Evolutionary conservation across 495 filamentous ascomycete genomes (phyloP).

Genomic region (Tuber melanosporum): DNA sequence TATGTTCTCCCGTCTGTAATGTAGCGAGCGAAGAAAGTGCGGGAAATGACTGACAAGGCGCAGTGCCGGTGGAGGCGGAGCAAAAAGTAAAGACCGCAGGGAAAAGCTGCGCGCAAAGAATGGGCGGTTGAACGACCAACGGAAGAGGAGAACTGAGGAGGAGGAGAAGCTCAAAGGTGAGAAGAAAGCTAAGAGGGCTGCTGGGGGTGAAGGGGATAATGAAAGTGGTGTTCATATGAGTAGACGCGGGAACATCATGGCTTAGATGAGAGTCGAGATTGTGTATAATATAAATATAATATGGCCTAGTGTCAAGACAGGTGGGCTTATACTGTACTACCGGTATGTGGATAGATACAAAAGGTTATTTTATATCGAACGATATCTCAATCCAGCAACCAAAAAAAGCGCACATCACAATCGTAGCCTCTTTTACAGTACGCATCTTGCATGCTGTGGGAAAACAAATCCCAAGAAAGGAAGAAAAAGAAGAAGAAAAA

Average conservation of each 20-base stretch:
- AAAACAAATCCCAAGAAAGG: slow-evolving; percentile 19
- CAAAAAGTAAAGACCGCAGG: slow-evolving; percentile 62
- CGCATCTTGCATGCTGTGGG: slow-evolving; percentile 9
- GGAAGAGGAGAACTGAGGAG: slow-evolving; percentile 48
- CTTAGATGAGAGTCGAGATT: slow-evolving; percentile 15
- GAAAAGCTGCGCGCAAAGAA: slow-evolving; percentile 82
- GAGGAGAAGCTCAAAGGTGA: slow-evolving; percentile 53
- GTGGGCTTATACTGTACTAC: not conserved
- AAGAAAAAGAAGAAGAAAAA: slow-evolving; percentile 30
- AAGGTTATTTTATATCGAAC: slow-evolving; percentile 6
- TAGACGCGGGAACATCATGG: slow-evolving; percentile 27
- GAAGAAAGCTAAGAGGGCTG: slow-evolving; percentile 45
- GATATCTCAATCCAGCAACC: not conserved
- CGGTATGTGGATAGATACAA: slow-evolving; percentile 9
- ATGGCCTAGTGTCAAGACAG: slow-evolving; percentile 14
- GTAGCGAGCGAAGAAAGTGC: not conserved
- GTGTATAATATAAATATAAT: slow-evolving; percentile 22
- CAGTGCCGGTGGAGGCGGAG: slow-evolving; percentile 76
- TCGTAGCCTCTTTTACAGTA: not conserved
- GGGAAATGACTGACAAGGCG: slow-evolving; percentile 22
- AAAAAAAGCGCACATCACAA: not conserved
- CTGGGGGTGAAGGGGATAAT: slow-evolving; percentile 22
- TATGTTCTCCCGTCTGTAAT: slow-evolving; percentile 45
- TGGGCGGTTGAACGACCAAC: slow-evolving; percentile 74
- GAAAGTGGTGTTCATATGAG: slow-evolving; percentile 40